Evolutionary conservation across 2,329 filamentous ascomycete genomes (phyloP).

Genomic region (Fusarium phyllophilum): DNA sequence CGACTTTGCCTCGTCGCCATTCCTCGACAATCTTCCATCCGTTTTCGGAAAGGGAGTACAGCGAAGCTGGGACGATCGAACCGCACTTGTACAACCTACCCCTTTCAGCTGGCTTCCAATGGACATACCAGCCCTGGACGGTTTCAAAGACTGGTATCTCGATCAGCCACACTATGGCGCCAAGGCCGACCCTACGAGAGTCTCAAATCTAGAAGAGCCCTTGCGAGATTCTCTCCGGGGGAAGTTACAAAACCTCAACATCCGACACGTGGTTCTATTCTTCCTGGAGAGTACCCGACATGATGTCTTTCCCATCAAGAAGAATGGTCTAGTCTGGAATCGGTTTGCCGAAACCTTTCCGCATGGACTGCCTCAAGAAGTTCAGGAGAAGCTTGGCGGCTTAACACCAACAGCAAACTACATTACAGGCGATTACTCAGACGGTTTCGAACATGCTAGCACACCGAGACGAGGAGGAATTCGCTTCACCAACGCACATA

Average conservation of each 20-base stretch:
- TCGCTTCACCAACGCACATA: constrained; percentile 53
- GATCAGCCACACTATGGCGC: constrained; percentile 49
- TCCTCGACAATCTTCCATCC: constrained; percentile 38
- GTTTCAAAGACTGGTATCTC: constrained; percentile 45
- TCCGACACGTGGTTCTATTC: constrained; percentile 56
- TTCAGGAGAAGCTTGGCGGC: constrained; percentile 38
- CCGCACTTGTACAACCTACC: constrained; percentile 40
- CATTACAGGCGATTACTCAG: constrained; percentile 49
- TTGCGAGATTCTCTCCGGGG: constrained; percentile 41
- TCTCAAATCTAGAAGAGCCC: constrained; percentile 50
- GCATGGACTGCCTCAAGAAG: constrained; percentile 45
- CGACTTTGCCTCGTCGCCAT: constrained; percentile 45
- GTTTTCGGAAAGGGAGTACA: constrained; percentile 34
- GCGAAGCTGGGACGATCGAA: constrained; percentile 42
- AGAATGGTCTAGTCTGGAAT: constrained; percentile 50
- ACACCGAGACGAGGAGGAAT: constrained; percentile 49
- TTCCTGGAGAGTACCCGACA: constrained; percentile 57
- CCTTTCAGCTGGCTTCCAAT: constrained; percentile 42
- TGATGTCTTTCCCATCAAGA: constrained; percentile 57
- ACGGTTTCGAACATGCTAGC: constrained; percentile 43
- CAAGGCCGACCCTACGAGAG: constrained; percentile 50
- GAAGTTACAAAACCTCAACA: constrained; percentile 44
- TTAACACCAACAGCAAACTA: constrained; percentile 48
- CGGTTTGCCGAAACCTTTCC: constrained; percentile 45
- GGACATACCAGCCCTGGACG: constrained; percentile 16